A percentile compares a stretch with the other conserved stretches of the same genome.
phyloP scores from a whole-genome alignment of 2,329 filamentous ascomycete species.

The Calonectria pseudoreteaudii region DNA sequence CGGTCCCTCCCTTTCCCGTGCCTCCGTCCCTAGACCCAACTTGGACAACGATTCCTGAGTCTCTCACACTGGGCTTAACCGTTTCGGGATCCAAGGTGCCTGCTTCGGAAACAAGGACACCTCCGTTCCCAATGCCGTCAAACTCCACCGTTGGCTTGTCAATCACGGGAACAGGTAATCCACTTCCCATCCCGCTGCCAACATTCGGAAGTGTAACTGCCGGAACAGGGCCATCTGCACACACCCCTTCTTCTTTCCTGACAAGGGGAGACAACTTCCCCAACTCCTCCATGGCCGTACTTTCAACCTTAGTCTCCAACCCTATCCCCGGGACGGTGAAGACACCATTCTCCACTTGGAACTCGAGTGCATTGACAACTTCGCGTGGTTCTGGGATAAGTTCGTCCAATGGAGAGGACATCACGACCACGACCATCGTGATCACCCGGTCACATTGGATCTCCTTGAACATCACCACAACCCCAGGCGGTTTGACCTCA shows the following conservation, averaged over 20 bases:
- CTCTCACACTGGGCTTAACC: conserved; percentile 3
- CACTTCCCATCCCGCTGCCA: not conserved
- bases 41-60: not conserved
- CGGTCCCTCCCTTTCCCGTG: not conserved
- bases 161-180: conserved; percentile 8
- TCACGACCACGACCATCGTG: conserved; percentile 23
- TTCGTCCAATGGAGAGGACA: conserved; percentile 21
- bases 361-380: conserved; percentile 25
- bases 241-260: not conserved
- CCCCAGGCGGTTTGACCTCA: conserved; percentile 2
- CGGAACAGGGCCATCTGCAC: not conserved
- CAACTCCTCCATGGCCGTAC: conserved; percentile 22
- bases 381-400: conserved; percentile 2
- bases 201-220: not conserved
- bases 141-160: conserved; percentile 30
- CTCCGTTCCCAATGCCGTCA: conserved; percentile 27
- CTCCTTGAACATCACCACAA: conserved; percentile 26
- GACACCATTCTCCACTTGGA: conserved; percentile 27
- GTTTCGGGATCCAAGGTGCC: conserved; percentile 18
- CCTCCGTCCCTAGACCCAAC: not conserved
- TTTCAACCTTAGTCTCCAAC: conserved; percentile 8
- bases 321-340: conserved; percentile 19
- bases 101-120: conserved; percentile 12
- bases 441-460: conserved; percentile 20
- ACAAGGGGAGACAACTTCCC: conserved; percentile 10